Conservation (phyloP, 495 filamentous ascomycete species). For the Apiosordaria backusii region DNA sequence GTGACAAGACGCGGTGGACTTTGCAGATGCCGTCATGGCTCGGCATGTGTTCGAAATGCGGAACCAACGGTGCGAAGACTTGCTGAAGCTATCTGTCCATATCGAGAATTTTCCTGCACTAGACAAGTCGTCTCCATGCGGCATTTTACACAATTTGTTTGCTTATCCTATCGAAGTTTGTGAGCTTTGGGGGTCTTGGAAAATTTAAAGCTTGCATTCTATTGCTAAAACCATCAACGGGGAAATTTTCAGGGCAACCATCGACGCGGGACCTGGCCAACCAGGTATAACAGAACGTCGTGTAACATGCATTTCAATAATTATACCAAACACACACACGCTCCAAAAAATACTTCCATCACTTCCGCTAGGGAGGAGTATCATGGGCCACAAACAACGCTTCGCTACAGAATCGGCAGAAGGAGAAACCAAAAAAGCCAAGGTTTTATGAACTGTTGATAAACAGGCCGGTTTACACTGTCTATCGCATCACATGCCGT, state of each 20-base stretch:
- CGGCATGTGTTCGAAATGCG: background rate
- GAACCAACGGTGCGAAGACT: background rate
- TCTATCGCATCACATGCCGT: background rate
- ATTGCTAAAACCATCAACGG: background rate
- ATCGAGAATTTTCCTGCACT: background rate
- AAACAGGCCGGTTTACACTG: background rate
- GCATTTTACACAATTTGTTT: background rate
- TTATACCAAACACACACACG: background rate
- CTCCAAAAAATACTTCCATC: background rate
- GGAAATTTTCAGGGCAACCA: background rate
- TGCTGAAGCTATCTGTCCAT: background rate
- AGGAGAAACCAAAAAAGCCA: background rate
- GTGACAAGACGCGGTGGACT: constrained; percentile 8
- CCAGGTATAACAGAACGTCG: background rate
- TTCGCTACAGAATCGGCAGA: background rate
- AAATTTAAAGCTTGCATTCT: background rate
- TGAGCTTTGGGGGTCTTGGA: background rate
- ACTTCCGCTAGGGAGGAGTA: background rate
- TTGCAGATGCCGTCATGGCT: constrained; percentile 18
- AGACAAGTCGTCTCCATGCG: background rate
- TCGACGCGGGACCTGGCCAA: background rate
- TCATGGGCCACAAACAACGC: background rate
- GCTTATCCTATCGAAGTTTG: background rate
- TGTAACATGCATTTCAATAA: background rate
- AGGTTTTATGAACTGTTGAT: background rate